phyloP scores from a whole-genome alignment of 345 rosid genomes.

The Raphanus raphanistrum region DNA sequence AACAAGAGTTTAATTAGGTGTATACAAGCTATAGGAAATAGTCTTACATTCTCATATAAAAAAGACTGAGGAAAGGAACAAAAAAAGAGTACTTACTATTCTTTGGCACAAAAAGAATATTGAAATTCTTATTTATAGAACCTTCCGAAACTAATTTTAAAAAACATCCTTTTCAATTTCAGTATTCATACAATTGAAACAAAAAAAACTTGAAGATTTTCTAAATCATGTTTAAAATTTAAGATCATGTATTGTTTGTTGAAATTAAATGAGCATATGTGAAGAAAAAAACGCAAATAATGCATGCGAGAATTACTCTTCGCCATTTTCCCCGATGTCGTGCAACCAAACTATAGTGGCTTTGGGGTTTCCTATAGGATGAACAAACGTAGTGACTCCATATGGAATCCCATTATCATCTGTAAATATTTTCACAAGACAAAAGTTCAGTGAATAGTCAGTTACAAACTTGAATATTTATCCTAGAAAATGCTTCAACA shows the following conservation, averaged over 20 bases:
- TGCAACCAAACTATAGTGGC: conserved; percentile 16
- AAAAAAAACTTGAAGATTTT: not conserved
- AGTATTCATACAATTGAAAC: not conserved
- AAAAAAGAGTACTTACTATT: not conserved
- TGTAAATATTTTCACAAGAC: not conserved
- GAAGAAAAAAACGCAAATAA: not conserved
- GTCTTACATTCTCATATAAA: not conserved
- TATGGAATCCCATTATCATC: not conserved
- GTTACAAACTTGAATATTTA: not conserved
- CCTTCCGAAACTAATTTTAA: not conserved
- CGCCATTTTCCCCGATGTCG: not conserved
- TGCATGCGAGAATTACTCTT: not conserved
- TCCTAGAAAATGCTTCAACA: not conserved
- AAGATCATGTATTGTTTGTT: not conserved
- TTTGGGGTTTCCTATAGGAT: not conserved
- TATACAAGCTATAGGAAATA: not conserved
- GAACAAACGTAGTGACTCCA: not conserved
- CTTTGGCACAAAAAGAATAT: not conserved
- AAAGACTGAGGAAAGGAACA: not conserved
- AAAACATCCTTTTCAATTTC: not conserved
- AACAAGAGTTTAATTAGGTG: not conserved
- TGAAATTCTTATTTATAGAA: not conserved
- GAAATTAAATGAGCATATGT: not conserved
- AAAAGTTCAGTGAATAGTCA: not conserved
- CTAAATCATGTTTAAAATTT: not conserved